Base-by-base conservation (phyloP, 1,284 basidiomycete genomes). In the Cutaneotrichosporon spelunceum region DNA sequence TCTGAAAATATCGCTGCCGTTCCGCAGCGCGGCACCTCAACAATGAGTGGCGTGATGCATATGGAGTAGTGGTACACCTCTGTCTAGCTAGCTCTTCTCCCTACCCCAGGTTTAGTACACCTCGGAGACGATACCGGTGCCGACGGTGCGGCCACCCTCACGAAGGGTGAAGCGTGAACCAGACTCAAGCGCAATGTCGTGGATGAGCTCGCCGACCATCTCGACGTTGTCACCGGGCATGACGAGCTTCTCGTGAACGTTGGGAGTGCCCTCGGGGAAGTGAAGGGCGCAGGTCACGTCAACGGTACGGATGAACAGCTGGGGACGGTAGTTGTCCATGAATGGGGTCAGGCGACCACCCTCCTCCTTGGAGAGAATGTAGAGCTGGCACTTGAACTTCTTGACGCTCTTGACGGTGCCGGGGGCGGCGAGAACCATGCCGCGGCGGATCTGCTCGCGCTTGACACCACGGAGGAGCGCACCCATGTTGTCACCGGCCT, bases 401-500 rank as follows among this genome's bases (percentile, higher is more conserved):
- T 91, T 95, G 70, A 90, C 88, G 29, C 90, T 84, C 82, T 95
- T 97, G 82, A 99, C 92, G n/a, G 90, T 87, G 58, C 92, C 92
- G 36, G 94, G 93, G 42, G 87, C 84, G 72, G 88, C 86, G 75
- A 99, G 84, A 65, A 99, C 90, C 80, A 95, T 92, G 55, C 96
- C 96, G 73, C 96, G 90, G 70, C 86, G 85, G 76, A 99, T 82
- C 81, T 99, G 93, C 79, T 99, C 96, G 70, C 95, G 89, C 84
- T 98, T 98, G 79, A 98, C 83, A 80, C 96, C 94, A 81, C 96
- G 92, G 59, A 99, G 87, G 53, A 99, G 84, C 63, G 90, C 91
- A 73, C 96, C 96, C 93, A 98, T 98, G 84, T 99, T 99, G 82
- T 99, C 96, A 76, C 96, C 96, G 69, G 96, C 95, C 81, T 98